Evolutionary conservation across 768 basidiomycete species (phyloP).

Genomic region (Austroboletus eburneus): DNA sequence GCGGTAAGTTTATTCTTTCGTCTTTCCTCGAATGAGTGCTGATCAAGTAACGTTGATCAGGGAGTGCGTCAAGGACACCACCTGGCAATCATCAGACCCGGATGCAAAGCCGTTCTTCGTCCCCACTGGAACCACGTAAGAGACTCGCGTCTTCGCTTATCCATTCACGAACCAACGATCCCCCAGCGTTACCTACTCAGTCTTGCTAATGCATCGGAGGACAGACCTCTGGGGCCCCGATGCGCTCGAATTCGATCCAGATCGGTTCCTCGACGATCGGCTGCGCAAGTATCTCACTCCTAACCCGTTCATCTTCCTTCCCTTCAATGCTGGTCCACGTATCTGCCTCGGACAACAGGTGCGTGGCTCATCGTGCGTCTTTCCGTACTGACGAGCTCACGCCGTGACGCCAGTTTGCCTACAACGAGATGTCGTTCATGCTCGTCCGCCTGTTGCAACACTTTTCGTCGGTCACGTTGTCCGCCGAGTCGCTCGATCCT

Average conservation of each 20-base stretch:
- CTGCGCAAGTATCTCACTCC: constrained; percentile 32
- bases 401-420: constrained; percentile 28
- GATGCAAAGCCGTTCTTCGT: constrained; percentile 29
- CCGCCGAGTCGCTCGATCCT: constrained; percentile 28
- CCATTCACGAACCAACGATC: neutral
- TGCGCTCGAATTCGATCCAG: constrained; percentile 36
- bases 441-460: constrained; percentile 27
- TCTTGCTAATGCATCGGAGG: constrained; percentile 36
- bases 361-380: constrained; percentile 1
- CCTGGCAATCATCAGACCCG: constrained; percentile 20
- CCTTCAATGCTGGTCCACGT: constrained; percentile 40
- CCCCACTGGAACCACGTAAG: constrained; percentile 21
- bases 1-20: constrained; percentile 16
- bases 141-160: neutral
- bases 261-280: constrained; percentile 38
- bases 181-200: constrained; percentile 24
- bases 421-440: constrained; percentile 34
- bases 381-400: neutral
- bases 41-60: constrained; percentile 5
- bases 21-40: neutral
- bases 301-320: constrained; percentile 41
- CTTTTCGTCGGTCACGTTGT: constrained; percentile 22
- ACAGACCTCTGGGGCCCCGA: constrained; percentile 37
- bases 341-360: constrained; percentile 38
- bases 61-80: constrained; percentile 21